phyloP scores from a whole-genome alignment of 352 stramenopile species.

The Globisporangium uncinulatum region DNA sequence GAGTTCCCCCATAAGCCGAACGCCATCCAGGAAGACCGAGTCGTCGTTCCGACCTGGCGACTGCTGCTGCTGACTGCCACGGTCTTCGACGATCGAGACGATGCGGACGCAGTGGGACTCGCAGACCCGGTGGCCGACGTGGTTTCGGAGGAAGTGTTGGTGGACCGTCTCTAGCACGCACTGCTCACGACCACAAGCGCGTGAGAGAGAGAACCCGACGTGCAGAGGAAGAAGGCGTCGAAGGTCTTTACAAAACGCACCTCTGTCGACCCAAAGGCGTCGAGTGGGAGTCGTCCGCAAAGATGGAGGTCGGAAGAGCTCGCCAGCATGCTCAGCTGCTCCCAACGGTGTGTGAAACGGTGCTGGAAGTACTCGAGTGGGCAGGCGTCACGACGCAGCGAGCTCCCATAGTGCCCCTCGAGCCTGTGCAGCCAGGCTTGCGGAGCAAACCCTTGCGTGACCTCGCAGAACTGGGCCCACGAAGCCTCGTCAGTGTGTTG shows the following conservation, averaged over 20 bases:
- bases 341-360: constrained; percentile 25
- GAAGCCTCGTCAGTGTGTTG: constrained; percentile 5
- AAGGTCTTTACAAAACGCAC: constrained; percentile 11
- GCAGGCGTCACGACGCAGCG: not conserved
- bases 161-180: constrained; percentile 44
- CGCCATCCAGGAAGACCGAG: constrained; percentile 22
- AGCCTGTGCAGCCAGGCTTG: constrained; percentile 6
- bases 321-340: constrained; percentile 23
- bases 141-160: constrained; percentile 49
- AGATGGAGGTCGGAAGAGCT: constrained; percentile 11
- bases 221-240: not conserved
- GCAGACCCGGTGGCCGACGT: constrained; percentile 32
- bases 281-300: constrained; percentile 22
- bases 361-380: constrained; percentile 30
- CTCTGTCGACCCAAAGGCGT: constrained; percentile 36
- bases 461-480: constrained; percentile 7
- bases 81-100: constrained; percentile 36
- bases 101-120: constrained; percentile 29
- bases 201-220: not conserved
- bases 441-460: constrained; percentile 1
- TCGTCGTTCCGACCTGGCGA: constrained; percentile 8
- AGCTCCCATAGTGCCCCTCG: not conserved
- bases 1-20: constrained; percentile 24
- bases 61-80: not conserved
- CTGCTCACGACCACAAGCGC: constrained; percentile 11